These are phyloP conservation scores for Microdochium nivale DNA, from an alignment of 2,329 filamentous ascomycete species.

Conservation along the genomic window DNA sequence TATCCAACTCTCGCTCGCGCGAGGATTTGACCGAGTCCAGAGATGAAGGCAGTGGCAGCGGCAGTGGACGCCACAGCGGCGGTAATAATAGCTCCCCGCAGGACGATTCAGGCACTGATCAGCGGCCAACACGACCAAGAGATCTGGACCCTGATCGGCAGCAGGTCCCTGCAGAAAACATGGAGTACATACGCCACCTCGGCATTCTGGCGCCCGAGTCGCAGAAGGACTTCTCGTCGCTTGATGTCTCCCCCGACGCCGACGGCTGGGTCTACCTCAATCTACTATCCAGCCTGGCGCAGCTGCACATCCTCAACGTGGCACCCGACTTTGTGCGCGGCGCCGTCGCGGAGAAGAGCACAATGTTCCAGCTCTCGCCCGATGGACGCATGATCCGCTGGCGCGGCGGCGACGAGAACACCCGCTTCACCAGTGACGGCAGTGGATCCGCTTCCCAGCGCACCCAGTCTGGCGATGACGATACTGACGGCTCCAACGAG, in stretches of 20 bases:
- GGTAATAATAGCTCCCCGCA: conserved; percentile 32
- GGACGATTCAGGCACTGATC: conserved; percentile 43
- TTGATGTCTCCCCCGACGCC: conserved; percentile 49
- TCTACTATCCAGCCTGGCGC: conserved; percentile 70
- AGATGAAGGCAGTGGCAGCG: conserved; percentile 17
- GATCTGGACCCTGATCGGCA: conserved; percentile 73
- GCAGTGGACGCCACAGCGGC: conserved; percentile 9
- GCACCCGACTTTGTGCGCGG: conserved; percentile 68
- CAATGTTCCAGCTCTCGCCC: conserved; percentile 66
- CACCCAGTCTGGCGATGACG: conserved; percentile 41
- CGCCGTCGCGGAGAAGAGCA: conserved; percentile 61
- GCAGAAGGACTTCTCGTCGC: conserved; percentile 29
- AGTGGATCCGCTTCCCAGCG: conserved; percentile 38
- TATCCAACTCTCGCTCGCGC: conserved; percentile 32
- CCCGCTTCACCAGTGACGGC: conserved; percentile 57
- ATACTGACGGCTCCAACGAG: conserved; percentile 30
- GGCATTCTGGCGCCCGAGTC: conserved; percentile 55
- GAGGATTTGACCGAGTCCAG: conserved; percentile 36
- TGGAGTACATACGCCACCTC: conserved; percentile 70
- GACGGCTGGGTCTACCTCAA: conserved; percentile 82
- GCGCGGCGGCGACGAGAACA: conserved; percentile 61
- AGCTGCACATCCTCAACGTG: conserved; percentile 78
- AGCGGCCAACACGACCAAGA: conserved; percentile 66
- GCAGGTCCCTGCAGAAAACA: conserved; percentile 68
- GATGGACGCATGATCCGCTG: conserved; percentile 76